Base-by-base conservation (phyloP, 257 asterid genomes). In the Solanum dulcamara region DNA sequence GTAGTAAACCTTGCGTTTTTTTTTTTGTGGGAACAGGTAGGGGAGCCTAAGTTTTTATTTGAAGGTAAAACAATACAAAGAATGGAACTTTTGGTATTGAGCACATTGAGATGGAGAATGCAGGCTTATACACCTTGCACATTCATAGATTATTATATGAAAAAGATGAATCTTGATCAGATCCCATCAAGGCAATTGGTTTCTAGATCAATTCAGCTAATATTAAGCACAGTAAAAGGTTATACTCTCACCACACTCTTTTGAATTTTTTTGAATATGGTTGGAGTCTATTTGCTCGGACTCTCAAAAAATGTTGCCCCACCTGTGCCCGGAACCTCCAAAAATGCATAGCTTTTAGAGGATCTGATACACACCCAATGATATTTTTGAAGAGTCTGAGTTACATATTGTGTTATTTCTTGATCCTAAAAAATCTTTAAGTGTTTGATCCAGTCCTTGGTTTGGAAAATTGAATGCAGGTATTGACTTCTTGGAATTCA, bases 401-500 rank as follows among this genome's bases (percentile, higher is more conserved):
- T 40, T 35, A 35, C 30, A 17, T 33, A 6, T 75, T 44, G 81
- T 44, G 14, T 59, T n/a, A 42, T 14, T 32, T 32, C 50, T 85
- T 87, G 24, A n/a, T 66, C 37, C 26, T 40, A 32, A 53, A 66
- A 30, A 32, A 71, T 46, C 60, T 26, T 18, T 2, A 33, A 71
- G 74, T 44, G 59, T 50, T 50, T 89, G 88, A 88, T 87, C 40
- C 86, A 77, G 81, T 87, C 53, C 67, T 77, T 89, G 91, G 89
- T 80, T 83, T 92, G 90, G 72, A 88, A 72, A 89, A 89, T 87
- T 90, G 89, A 88, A 90, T 91, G 96, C 92, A 95, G 96, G 92
- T 87, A 91, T 93, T 88, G 97, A 93, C 85, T 93, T 93, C 93
- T 91, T 95, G 96, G 96, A 94, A 84, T 95, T 94, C 93, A 93